These are phyloP conservation scores for Silybum marianum DNA, from an alignment of 129 eudicot species.

Conservation along the genomic window DNA sequence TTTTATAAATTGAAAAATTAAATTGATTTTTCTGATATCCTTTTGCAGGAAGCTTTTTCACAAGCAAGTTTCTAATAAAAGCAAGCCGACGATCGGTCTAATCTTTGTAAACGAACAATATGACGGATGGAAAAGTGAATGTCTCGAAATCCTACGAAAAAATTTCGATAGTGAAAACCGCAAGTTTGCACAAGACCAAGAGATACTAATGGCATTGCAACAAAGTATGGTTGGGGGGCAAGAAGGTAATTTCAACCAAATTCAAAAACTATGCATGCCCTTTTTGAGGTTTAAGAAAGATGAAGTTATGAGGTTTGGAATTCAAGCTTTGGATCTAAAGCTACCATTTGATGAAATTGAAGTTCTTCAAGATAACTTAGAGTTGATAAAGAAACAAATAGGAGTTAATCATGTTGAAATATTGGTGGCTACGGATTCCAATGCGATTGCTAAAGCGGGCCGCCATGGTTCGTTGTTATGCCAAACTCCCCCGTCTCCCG, in stretches of 20 bases:
- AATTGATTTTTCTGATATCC: background rate
- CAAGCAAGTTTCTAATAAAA: constrained; percentile 55
- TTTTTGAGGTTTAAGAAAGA: constrained; percentile 87
- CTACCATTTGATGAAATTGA: constrained; percentile 84
- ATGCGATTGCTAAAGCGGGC: constrained; percentile 54
- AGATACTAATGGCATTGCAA: constrained; percentile 61
- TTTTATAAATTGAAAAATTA: background rate
- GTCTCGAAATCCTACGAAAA: constrained; percentile 55
- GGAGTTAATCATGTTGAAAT: constrained; percentile 65
- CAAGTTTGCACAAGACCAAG: constrained; percentile 62
- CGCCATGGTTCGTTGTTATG: constrained; percentile 48
- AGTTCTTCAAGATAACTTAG: constrained; percentile 62
- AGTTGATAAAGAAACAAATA: constrained; percentile 64
- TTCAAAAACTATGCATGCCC: constrained; percentile 77
- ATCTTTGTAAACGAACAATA: constrained; percentile 70
- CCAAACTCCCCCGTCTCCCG: constrained; percentile 80
- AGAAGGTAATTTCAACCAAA: constrained; percentile 61
- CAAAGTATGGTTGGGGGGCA: constrained; percentile 49
- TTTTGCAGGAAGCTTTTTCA: constrained; percentile 68
- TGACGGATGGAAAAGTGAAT: constrained; percentile 79
- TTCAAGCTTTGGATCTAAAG: constrained; percentile 74
- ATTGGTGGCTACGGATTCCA: constrained; percentile 51
- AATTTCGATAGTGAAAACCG: constrained; percentile 43
- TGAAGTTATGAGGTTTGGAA: constrained; percentile 67
- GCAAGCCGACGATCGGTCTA: constrained; percentile 58